These are phyloP conservation scores for Colletotrichum abscissum DNA, from an alignment of 2,329 filamentous ascomycete genomes.

Conservation along the genomic window DNA sequence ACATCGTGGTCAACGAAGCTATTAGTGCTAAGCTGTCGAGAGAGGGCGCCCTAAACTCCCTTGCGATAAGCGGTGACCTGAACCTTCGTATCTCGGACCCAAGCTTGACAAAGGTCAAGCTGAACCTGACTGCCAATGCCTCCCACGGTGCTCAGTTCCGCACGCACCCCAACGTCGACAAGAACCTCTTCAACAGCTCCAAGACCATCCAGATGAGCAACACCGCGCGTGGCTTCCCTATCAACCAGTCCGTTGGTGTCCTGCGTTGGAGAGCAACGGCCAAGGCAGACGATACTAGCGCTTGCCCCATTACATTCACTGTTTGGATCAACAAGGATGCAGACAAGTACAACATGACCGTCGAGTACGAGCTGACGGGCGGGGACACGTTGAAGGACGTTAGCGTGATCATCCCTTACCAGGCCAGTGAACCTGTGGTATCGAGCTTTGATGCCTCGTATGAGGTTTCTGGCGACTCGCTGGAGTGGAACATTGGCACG, in stretches of 20 bases:
- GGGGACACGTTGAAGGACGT: slow-evolving; percentile 85
- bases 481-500: slow-evolving; percentile 93
- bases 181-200: slow-evolving; percentile 82
- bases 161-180: slow-evolving; percentile 97
- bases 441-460: slow-evolving; percentile 95
- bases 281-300: slow-evolving; percentile 81
- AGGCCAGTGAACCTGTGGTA: slow-evolving; percentile 85
- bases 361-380: slow-evolving; percentile 94
- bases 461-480: slow-evolving; percentile 89
- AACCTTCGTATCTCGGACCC: slow-evolving; percentile 91
- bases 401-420: slow-evolving; percentile 87
- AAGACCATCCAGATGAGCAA: slow-evolving; percentile 94
- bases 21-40: slow-evolving; percentile 90
- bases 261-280: slow-evolving; percentile 91
- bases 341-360: slow-evolving; percentile 87
- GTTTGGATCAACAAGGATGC: slow-evolving; percentile 96
- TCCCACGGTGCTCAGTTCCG: slow-evolving; percentile 91
- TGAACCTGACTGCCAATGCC: slow-evolving; percentile 80
- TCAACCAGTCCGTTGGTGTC: slow-evolving; percentile 93
- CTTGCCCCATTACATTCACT: slow-evolving; percentile 94
- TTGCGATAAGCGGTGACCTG: slow-evolving; percentile 92
- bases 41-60: slow-evolving; percentile 86
- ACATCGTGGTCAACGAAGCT: slow-evolving; percentile 88
- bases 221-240: slow-evolving; percentile 86
- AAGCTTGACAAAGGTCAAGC: slow-evolving; percentile 90